phyloP scores from a whole-genome alignment of 169 alveolate species.

The Toxoplasma gondii region DNA sequence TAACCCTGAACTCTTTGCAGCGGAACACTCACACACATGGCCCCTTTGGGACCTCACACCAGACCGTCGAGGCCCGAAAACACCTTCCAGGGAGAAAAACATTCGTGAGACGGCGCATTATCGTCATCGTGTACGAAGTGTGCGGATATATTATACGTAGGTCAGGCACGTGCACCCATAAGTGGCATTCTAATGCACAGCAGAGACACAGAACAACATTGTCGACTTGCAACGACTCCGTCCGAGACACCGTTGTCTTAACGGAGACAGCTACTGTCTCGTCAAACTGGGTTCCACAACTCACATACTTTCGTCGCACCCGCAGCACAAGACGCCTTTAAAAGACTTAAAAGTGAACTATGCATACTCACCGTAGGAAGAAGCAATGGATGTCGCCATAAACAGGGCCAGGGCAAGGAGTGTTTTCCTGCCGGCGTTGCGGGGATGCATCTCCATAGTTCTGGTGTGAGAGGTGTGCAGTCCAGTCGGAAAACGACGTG shows the following conservation, averaged over 20 bases:
- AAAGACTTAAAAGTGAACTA: too few species aligned
- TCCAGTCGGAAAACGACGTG: not conserved
- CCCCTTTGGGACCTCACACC: too few species aligned
- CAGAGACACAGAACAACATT: not conserved
- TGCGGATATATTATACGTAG: too few species aligned
- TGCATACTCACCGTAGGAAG: not conserved
- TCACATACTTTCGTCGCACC: not conserved
- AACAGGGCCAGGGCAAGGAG: not conserved
- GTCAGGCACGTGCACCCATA: too few species aligned
- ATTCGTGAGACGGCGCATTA: too few species aligned
- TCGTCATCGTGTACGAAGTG: too few species aligned
- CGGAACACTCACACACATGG: too few species aligned
- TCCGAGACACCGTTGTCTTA: not conserved
- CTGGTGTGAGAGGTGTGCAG: not conserved
- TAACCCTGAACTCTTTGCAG: too few species aligned
- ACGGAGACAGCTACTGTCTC: not conserved
- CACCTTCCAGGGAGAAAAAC: too few species aligned
- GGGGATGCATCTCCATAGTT: not conserved
- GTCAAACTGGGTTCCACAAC: not conserved
- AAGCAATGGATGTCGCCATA: not conserved
- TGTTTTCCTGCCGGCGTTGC: not conserved
- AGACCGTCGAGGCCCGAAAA: too few species aligned
- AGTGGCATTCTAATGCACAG: not conserved
- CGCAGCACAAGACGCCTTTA: not conserved
- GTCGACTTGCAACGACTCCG: not conserved